Percentiles rank a stretch among this genome's conserved stretches.
These are phyloP conservation scores for Termitomyces sp. DNA, from an alignment of 768 basidiomycete species.

Conservation along the genomic window DNA sequence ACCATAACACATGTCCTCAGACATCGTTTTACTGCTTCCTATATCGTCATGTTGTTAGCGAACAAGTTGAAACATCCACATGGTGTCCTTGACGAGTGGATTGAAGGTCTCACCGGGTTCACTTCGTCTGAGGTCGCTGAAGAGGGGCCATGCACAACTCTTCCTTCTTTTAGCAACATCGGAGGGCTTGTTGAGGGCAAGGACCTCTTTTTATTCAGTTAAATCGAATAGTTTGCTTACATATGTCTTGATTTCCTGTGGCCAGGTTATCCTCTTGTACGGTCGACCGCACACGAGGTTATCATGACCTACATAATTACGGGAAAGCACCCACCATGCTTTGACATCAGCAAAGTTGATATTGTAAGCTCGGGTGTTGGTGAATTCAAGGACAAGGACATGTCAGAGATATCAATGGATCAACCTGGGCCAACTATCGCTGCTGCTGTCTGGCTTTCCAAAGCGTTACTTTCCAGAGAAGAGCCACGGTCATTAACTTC, in stretches of 20 bases:
- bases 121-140: not conserved
- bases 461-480: not conserved
- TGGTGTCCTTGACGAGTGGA: not conserved
- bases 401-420: not conserved
- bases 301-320: constrained; percentile 1
- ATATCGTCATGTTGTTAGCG: not conserved
- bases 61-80: not conserved
- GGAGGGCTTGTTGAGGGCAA: not conserved
- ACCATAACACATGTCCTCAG: not conserved
- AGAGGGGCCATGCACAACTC: not conserved
- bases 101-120: not conserved
- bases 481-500: not conserved
- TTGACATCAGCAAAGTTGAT: not conserved
- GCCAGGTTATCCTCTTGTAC: not conserved
- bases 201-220: not conserved
- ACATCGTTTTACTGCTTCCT: not conserved
- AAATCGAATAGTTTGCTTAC: too few relatives aligned
- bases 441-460: constrained; percentile 1
- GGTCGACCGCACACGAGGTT: not conserved
- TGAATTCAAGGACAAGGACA: constrained; percentile 1
- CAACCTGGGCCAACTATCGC: not conserved
- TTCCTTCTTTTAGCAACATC: not conserved
- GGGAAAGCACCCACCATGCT: not conserved
- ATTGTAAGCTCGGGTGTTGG: not conserved
- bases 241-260: not conserved